A percentile compares a stretch with the other conserved stretches of the same genome.
Evolutionary conservation across 345 rosid species (phyloP).

Genomic region (Eucalyptus paniculata): DNA sequence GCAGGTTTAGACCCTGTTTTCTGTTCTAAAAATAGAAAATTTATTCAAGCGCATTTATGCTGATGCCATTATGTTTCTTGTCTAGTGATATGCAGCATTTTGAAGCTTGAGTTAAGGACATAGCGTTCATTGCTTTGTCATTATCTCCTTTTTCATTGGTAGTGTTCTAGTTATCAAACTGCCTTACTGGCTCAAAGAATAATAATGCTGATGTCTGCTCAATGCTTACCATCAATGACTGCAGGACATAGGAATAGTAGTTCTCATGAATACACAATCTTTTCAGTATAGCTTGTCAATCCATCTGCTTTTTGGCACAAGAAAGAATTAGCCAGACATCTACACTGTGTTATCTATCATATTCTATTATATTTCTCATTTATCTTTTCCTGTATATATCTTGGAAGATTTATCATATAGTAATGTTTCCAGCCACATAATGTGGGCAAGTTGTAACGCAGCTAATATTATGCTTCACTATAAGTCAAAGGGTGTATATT

Average conservation of each 20-base stretch:
- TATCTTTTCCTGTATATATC: neutral
- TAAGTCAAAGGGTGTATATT: neutral
- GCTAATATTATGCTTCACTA: neutral
- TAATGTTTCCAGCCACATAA: neutral
- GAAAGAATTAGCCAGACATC: neutral
- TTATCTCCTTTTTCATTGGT: neutral
- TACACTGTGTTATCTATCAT: neutral
- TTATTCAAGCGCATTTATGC: neutral
- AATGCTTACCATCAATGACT: neutral
- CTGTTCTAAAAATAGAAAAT: neutral
- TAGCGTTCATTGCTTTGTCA: neutral
- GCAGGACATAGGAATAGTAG: neutral
- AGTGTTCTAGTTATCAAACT: neutral
- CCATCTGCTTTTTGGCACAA: neutral
- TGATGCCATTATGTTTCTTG: neutral
- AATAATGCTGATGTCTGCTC: neutral
- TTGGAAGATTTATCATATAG: neutral
- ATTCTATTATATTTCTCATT: neutral
- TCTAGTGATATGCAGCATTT: neutral
- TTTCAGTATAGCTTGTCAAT: neutral
- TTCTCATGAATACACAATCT: neutral
- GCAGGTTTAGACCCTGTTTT: neutral
- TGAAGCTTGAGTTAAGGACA: neutral
- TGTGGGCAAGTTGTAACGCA: neutral
- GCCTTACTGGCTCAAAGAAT: neutral